Conservation (phyloP, 495 filamentous ascomycete genomes). For the Glonium stellatum region DNA sequence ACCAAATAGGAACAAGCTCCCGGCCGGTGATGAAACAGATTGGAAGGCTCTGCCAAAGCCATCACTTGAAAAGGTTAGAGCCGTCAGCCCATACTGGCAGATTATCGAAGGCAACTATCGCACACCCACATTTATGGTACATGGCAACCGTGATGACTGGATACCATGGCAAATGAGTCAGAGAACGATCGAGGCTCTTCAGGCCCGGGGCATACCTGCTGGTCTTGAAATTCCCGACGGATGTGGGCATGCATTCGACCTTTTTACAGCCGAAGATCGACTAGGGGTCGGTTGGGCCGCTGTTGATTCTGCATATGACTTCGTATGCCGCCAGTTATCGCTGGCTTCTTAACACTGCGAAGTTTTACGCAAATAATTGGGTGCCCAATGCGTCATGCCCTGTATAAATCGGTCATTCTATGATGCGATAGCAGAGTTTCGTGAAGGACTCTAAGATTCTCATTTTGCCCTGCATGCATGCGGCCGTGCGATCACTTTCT, state of each 20-base stretch:
- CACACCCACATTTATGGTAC: background rate
- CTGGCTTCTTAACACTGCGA: too few species aligned
- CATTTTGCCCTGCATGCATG: too few species aligned
- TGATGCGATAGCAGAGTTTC: too few species aligned
- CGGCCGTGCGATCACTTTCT: too few species aligned
- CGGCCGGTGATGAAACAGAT: constrained; percentile 5
- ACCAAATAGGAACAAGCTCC: constrained; percentile 13
- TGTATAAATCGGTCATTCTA: too few species aligned
- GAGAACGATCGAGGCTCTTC: background rate
- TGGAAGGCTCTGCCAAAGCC: background rate
- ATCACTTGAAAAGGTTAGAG: background rate
- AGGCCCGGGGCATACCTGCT: background rate
- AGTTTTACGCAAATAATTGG: too few species aligned
- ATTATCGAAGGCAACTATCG: constrained; percentile 26
- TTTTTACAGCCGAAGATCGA: too few species aligned
- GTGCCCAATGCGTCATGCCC: too few species aligned
- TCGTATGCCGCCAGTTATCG: too few species aligned
- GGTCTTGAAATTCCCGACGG: constrained; percentile 2
- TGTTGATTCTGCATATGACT: too few species aligned
- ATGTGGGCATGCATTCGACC: constrained; percentile 7
- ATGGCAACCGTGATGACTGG: background rate
- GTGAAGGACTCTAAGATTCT: too few species aligned
- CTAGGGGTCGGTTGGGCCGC: too few species aligned
- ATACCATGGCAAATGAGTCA: constrained; percentile 1
- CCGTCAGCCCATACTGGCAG: constrained; percentile 9